A percentile compares a stretch with the other conserved stretches of the same genome.
phyloP scores from a whole-genome alignment of 371 early-diverging fungal genomes.

The Actinomucor elegans region DNA sequence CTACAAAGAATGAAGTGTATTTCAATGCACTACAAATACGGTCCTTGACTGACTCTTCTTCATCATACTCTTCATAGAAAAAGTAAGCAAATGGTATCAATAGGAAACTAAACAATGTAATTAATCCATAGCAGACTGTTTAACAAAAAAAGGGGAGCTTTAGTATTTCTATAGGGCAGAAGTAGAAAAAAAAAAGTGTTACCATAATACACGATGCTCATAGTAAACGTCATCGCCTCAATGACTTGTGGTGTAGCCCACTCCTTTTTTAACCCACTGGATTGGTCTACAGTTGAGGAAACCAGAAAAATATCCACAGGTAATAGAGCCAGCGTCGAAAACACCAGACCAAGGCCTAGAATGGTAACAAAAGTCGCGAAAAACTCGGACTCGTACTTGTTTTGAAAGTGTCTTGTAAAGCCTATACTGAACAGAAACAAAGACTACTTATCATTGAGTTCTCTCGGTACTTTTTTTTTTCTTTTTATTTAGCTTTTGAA shows the following conservation, averaged over 20 bases:
- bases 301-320: slow-evolving; percentile 73
- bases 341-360: slow-evolving; percentile 50
- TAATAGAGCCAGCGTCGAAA: slow-evolving; percentile 57
- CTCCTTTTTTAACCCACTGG: slow-evolving; percentile 56
- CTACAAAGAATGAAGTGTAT: slow-evolving; percentile 57
- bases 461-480: neutral
- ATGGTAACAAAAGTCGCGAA: slow-evolving; percentile 57
- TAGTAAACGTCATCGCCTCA: slow-evolving; percentile 37
- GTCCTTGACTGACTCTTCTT: slow-evolving; percentile 29
- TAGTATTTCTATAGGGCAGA: too few relatives aligned
- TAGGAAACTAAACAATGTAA: slow-evolving; percentile 53
- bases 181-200: too few relatives aligned
- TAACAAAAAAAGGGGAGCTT: neutral
- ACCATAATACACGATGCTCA: slow-evolving; percentile 61
- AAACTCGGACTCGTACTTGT: slow-evolving; percentile 55
- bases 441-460: too few relatives aligned
- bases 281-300: slow-evolving; percentile 57
- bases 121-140: slow-evolving; percentile 51
- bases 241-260: slow-evolving; percentile 67
- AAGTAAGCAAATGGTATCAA: slow-evolving; percentile 68
- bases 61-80: slow-evolving; percentile 65
- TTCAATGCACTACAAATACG: slow-evolving; percentile 46
- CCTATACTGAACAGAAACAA: slow-evolving; percentile 48
- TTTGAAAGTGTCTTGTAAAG: slow-evolving; percentile 60
- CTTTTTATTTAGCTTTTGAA: neutral